Conservation (phyloP, 2,329 filamentous ascomycete species). For the Beauveria sp. region DNA sequence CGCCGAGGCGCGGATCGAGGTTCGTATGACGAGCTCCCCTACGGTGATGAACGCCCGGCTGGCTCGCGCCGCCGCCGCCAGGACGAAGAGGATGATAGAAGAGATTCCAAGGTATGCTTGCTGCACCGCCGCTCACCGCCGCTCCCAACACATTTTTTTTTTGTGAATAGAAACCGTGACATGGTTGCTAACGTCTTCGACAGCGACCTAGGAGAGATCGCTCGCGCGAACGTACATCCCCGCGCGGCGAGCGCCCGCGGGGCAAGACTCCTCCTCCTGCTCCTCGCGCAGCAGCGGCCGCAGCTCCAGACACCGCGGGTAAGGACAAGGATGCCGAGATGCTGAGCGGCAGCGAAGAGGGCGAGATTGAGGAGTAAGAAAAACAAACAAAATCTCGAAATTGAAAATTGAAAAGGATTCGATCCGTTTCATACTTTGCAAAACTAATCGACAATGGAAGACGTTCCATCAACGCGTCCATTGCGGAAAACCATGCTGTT, state of each 20-base stretch:
- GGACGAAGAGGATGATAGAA: conserved; percentile 67
- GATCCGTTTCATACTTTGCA: not conserved
- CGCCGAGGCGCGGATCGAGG: conserved; percentile 70
- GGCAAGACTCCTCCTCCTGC: conserved; percentile 45
- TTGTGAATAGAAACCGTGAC: not conserved
- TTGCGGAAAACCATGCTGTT: not conserved
- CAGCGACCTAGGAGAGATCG: conserved; percentile 53
- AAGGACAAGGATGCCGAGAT: conserved; percentile 40
- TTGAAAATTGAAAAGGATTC: too few species aligned
- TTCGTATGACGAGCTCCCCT: conserved; percentile 81
- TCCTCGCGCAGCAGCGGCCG: conserved; percentile 5
- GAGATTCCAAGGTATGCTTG: conserved; percentile 57
- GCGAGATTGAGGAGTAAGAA: conserved; percentile 80
- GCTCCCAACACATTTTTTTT: not conserved
- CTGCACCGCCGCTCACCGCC: conserved; percentile 10
- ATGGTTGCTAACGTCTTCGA: conserved; percentile 20
- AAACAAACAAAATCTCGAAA: not conserved
- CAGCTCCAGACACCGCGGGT: conserved; percentile 17
- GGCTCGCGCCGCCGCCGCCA: conserved; percentile 66
- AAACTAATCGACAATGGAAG: not conserved
- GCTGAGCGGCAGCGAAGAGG: conserved; percentile 80
- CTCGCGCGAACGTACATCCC: conserved; percentile 53
- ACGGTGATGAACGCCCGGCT: conserved; percentile 67
- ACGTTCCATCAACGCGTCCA: not conserved
- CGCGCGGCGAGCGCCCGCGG: conserved; percentile 47